Percentiles rank a stretch among this genome's conserved stretches.
Evolutionary conservation across 768 basidiomycete genomes (phyloP).

Genomic region (Russula sp.): DNA sequence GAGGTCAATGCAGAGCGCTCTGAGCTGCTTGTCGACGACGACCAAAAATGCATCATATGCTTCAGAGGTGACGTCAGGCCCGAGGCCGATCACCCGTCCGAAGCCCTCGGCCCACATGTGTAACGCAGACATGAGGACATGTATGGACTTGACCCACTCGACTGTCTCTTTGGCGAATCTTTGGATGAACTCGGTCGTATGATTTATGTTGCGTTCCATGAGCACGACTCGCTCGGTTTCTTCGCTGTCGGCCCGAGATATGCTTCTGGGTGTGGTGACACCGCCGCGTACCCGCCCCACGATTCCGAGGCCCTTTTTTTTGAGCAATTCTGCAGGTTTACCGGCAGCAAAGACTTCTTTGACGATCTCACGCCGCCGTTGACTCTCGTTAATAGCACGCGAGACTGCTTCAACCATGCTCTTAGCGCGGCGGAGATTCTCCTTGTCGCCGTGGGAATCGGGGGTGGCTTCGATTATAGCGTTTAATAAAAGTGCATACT

Average conservation of each 20-base stretch:
- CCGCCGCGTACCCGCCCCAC: conserved; percentile 57
- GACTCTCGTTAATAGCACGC: conserved; percentile 72
- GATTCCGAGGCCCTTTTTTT: conserved; percentile 43
- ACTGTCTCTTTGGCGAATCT: conserved; percentile 24
- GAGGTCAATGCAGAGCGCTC: conserved; percentile 51
- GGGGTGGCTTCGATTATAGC: conserved; percentile 76
- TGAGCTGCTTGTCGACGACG: conserved; percentile 53
- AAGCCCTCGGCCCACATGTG: conserved; percentile 28
- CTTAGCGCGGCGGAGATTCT: conserved; percentile 51
- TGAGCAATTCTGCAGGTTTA: conserved; percentile 29
- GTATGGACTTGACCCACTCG: conserved; percentile 27
- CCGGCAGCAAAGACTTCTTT: conserved; percentile 58
- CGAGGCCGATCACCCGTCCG: conserved; percentile 33
- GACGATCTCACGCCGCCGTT: conserved; percentile 73
- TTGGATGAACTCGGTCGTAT: conserved; percentile 20
- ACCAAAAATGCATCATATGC: conserved; percentile 47
- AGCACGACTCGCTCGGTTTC: conserved; percentile 22
- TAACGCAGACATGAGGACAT: conserved; percentile 13
- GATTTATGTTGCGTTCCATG: conserved; percentile 25
- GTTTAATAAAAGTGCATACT: conserved; percentile 83
- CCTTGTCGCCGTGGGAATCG: conserved; percentile 63
- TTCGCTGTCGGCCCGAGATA: conserved; percentile 43
- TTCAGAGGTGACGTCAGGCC: conserved; percentile 31
- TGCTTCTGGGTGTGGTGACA: conserved; percentile 51
- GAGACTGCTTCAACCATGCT: conserved; percentile 69